Evolutionary conservation across 2,329 filamentous ascomycete species (phyloP).

Genomic region (Fusarium proliferatum): DNA sequence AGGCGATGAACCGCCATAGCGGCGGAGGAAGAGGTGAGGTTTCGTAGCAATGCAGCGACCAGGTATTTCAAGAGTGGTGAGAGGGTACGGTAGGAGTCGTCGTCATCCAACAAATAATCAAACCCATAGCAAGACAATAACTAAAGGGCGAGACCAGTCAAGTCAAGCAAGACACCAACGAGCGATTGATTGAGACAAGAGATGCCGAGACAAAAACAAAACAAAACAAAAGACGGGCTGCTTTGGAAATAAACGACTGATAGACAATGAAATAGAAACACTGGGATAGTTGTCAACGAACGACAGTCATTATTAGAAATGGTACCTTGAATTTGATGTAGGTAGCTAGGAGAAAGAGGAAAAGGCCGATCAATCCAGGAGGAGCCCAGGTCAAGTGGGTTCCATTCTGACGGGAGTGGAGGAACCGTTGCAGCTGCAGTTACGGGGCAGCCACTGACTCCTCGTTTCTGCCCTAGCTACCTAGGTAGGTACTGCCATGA

Average conservation of each 20-base stretch:
- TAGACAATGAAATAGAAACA: not conserved
- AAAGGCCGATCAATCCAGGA: not conserved
- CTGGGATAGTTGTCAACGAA: conserved; percentile 21
- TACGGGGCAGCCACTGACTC: conserved; percentile 4
- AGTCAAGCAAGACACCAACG: conserved; percentile 16
- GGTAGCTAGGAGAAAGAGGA: conserved; percentile 14
- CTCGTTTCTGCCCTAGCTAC: not conserved
- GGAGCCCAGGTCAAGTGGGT: not conserved
- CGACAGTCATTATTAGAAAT: conserved; percentile 17
- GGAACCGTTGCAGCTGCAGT: conserved; percentile 12
- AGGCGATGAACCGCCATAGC: conserved; percentile 28
- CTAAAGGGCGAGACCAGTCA: conserved; percentile 11
- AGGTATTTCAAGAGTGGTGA: conserved; percentile 21
- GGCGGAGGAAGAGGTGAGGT: not conserved
- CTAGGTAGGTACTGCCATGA: not conserved
- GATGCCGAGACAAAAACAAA: conserved; percentile 17
- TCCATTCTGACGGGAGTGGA: not conserved
- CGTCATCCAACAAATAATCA: conserved; percentile 38
- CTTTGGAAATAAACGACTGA: conserved; percentile 3
- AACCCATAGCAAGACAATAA: conserved; percentile 22
- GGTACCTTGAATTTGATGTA: conserved; percentile 20
- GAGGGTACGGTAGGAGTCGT: conserved; percentile 32
- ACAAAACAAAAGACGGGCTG: not conserved
- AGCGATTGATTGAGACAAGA: conserved; percentile 21
- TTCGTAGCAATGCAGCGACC: not conserved